Conservation (phyloP, 2,329 filamentous ascomycete species). For the Sclerotiophoma versabilis region DNA sequence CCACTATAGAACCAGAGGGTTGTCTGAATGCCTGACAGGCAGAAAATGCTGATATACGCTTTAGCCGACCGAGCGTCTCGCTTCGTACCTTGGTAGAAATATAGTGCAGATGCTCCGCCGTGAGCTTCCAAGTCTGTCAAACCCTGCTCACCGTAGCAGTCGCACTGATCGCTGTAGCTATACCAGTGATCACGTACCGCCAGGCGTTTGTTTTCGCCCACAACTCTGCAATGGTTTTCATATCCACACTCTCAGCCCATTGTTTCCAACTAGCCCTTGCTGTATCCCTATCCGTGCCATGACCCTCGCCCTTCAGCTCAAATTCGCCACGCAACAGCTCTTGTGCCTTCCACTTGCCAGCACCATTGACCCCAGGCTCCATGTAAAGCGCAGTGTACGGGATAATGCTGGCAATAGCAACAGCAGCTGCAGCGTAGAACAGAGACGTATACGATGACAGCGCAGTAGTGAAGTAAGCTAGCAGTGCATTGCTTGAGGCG, state of each 20-base stretch:
- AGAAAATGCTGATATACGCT: neutral
- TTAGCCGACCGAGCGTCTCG: neutral
- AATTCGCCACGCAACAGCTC: slow-evolving; percentile 38
- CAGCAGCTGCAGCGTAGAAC: slow-evolving; percentile 35
- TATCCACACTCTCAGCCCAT: slow-evolving; percentile 30
- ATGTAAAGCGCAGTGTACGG: slow-evolving; percentile 50
- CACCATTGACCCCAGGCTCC: slow-evolving; percentile 50
- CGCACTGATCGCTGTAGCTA: slow-evolving; percentile 26
- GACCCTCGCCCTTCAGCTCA: slow-evolving; percentile 17
- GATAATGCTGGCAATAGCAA: slow-evolving; percentile 41
- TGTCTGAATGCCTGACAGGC: neutral
- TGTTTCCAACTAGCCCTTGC: slow-evolving; percentile 21
- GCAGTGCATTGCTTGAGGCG: slow-evolving; percentile 40
- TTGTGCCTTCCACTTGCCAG: slow-evolving; percentile 50
- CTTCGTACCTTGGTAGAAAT: neutral
- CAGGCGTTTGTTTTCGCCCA: slow-evolving; percentile 30
- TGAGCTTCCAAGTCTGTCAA: neutral
- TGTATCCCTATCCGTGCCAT: slow-evolving; percentile 24
- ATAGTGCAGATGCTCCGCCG: neutral
- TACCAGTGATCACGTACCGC: slow-evolving; percentile 26
- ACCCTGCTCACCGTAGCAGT: slow-evolving; percentile 12
- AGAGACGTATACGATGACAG: slow-evolving; percentile 4
- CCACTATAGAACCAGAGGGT: neutral
- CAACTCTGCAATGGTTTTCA: slow-evolving; percentile 27
- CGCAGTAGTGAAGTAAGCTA: slow-evolving; percentile 28